A percentile compares a stretch with the other conserved stretches of the same genome.
These are phyloP conservation scores for Suillus subalutaceus DNA, from an alignment of 768 basidiomycete species.

Conservation along the genomic window DNA sequence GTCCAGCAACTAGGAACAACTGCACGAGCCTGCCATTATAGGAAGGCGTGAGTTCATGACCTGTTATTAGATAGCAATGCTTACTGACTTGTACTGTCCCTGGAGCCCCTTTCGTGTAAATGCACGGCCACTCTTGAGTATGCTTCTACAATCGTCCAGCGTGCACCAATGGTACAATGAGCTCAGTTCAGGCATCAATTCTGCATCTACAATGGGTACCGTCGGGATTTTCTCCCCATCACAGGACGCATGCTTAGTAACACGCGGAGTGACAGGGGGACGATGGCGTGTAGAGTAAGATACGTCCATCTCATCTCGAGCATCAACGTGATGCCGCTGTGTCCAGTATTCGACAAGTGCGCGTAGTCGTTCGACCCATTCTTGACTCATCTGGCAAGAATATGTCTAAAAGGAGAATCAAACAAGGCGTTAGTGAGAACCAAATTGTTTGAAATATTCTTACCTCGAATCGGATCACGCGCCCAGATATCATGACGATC, in stretches of 20 bases:
- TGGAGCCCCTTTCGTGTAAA: conserved; percentile 71
- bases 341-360: conserved; percentile 81
- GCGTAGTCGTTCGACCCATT: conserved; percentile 84
- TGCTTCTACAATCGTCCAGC: conserved; percentile 75
- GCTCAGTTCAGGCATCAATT: conserved; percentile 58
- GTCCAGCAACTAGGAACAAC: conserved; percentile 74
- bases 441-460: conserved; percentile 18
- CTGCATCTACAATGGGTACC: conserved; percentile 54
- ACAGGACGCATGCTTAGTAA: conserved; percentile 29
- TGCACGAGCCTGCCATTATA: conserved; percentile 56
- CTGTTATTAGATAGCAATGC: not conserved
- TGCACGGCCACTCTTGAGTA: conserved; percentile 72
- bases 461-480: conserved; percentile 80
- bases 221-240: conserved; percentile 46
- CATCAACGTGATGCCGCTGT: conserved; percentile 71
- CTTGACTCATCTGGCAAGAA: conserved; percentile 65
- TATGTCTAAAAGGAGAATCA: conserved; percentile 49
- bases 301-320: conserved; percentile 80
- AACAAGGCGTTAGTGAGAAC: conserved; percentile 6
- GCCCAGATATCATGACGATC: conserved; percentile 68
- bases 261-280: conserved; percentile 62
- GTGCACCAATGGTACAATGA: conserved; percentile 88
- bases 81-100: conserved; percentile 77
- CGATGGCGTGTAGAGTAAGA: conserved; percentile 54
- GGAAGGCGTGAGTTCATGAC: not conserved